Conservation (phyloP, 345 rosid species). For the Syzygium aqueum region DNA sequence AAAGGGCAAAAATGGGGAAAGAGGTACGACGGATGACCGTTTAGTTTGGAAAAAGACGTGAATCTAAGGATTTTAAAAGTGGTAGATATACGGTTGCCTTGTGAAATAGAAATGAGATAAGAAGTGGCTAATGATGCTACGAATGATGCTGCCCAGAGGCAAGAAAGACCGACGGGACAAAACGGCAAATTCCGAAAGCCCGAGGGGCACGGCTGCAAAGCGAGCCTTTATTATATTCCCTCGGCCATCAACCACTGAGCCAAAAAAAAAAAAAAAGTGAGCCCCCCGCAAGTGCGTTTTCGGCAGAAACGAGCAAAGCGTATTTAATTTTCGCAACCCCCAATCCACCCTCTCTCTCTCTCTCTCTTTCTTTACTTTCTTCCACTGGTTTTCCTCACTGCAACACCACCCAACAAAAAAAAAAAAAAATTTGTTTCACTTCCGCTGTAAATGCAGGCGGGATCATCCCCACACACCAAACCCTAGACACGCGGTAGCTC, state of each 20-base stretch:
- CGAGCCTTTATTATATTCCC: constrained; percentile 25
- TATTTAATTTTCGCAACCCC: constrained; percentile 46
- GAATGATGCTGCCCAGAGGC: too few relatives aligned
- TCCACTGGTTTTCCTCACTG: constrained; percentile 8
- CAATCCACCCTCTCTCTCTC: constrained; percentile 9
- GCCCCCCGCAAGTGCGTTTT: background rate
- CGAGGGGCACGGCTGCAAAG: constrained; percentile 20
- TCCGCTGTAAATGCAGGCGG: background rate
- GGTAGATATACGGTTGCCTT: too few relatives aligned
- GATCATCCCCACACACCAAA: background rate
- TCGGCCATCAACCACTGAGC: constrained; percentile 29
- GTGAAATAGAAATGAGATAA: too few relatives aligned
- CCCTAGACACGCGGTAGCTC: constrained; percentile 3
- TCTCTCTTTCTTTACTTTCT: constrained; percentile 14
- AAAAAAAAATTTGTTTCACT: background rate
- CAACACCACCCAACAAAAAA: background rate
- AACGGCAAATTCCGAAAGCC: background rate
- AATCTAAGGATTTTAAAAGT: background rate
- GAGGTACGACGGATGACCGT: background rate
- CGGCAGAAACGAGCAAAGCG: constrained; percentile 29
- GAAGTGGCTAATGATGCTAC: too few relatives aligned
- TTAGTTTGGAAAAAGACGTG: background rate
- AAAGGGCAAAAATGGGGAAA: background rate
- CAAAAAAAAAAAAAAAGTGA: constrained; percentile 13
- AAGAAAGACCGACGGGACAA: too few relatives aligned